Evolutionary conservation across 2,329 filamentous ascomycete genomes (phyloP).

Genomic region (Purpureocillium takamizusanense): DNA sequence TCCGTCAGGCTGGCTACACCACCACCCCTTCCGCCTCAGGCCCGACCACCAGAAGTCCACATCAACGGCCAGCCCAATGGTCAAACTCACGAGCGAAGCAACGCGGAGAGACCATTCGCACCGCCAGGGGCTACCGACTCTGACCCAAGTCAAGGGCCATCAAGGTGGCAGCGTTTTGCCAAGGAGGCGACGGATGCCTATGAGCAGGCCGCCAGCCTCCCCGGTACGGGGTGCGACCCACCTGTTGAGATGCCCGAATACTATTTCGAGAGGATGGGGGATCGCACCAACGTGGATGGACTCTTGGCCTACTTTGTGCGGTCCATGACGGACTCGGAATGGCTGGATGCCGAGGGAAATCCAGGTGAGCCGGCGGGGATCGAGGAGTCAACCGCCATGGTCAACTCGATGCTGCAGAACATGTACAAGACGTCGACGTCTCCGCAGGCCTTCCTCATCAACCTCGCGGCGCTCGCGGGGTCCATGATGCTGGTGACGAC

Average conservation of each 20-base stretch:
- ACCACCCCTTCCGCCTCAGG: slow-evolving; percentile 29
- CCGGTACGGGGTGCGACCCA: slow-evolving; percentile 1
- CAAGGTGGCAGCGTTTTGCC: slow-evolving; percentile 10
- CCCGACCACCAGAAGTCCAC: slow-evolving; percentile 35
- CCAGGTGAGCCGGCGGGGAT: slow-evolving; percentile 32
- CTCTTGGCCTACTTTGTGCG: slow-evolving; percentile 46
- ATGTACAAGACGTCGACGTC: slow-evolving; percentile 40
- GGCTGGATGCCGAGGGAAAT: slow-evolving; percentile 39
- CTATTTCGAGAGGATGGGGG: slow-evolving; percentile 26
- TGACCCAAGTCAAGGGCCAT: neutral
- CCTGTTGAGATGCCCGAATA: slow-evolving; percentile 15
- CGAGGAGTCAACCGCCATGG: slow-evolving; percentile 46
- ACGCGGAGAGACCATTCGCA: neutral
- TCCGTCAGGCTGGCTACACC: slow-evolving; percentile 55
- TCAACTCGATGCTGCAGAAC: slow-evolving; percentile 42
- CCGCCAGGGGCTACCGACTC: neutral
- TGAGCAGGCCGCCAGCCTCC: slow-evolving; percentile 4
- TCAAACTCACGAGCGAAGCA: slow-evolving; percentile 3
- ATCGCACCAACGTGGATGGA: slow-evolving; percentile 48
- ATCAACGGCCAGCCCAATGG: slow-evolving; percentile 31
- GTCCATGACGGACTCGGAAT: slow-evolving; percentile 38
- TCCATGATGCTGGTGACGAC: slow-evolving; percentile 39
- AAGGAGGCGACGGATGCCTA: slow-evolving; percentile 13
- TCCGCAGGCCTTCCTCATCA: slow-evolving; percentile 49
- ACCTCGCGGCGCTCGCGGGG: slow-evolving; percentile 48